phyloP scores from a whole-genome alignment of 257 asterid genomes.

The Jaltomata sinuosa region DNA sequence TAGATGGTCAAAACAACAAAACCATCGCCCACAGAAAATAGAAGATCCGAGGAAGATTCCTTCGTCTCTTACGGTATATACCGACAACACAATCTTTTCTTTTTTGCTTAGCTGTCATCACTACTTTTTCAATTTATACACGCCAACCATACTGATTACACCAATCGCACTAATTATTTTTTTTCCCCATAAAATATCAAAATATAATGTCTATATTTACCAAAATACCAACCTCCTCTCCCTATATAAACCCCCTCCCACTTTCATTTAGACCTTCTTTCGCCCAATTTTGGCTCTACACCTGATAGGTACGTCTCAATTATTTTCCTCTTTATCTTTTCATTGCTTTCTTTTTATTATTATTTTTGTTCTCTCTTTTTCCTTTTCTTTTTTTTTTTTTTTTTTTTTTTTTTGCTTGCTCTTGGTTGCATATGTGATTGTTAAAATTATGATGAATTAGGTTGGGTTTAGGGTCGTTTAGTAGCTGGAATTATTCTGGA shows the following conservation, averaged over 20 bases:
- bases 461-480: not conserved
- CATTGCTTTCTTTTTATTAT: not conserved
- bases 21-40: not conserved
- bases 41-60: not conserved
- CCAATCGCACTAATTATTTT: not conserved
- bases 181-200: not conserved
- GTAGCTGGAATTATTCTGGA: not conserved
- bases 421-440: not conserved
- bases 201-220: not conserved
- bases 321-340: not conserved
- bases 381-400: not conserved
- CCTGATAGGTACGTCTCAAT: slow-evolving; percentile 16
- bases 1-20: not conserved
- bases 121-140: not conserved
- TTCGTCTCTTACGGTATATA: not conserved
- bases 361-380: not conserved
- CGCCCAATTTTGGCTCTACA: slow-evolving; percentile 5
- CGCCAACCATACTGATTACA: not conserved
- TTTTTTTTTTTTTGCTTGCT: not conserved
- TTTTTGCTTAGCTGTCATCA: slow-evolving; percentile 2
- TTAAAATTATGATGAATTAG: not conserved
- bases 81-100: not conserved
- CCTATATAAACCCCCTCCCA: slow-evolving; percentile 40
- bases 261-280: not conserved
- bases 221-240: not conserved